Evolutionary conservation across 1,139 yeast genomes (phyloP), one percentile per base, ranked within the genome.

Genomic region (Kurtzmaniella natalensis): DNA sequence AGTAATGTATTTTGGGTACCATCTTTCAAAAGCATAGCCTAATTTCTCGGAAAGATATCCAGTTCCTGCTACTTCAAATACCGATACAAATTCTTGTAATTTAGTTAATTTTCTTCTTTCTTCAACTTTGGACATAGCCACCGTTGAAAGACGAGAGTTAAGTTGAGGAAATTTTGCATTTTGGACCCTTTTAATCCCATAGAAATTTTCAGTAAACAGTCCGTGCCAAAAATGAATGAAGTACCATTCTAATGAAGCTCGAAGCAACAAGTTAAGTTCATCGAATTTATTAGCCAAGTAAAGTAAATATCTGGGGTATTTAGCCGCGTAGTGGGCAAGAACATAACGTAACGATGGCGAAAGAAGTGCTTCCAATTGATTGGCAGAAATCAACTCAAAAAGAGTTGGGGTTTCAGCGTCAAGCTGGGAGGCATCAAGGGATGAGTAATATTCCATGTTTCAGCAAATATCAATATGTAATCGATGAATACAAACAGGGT

Each of bases 381-480:
- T 72, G 0, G 95, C 76, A 0, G 96, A 85, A 18, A 87, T 67
- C 36, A 89, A 70, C 61, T 86, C 96, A 53, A 87, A 86, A 10
- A 86, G 64, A 0, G 95, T 84, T 1, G 95, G 95, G 2, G 81
- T 71, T 38, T 78, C 83, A 1, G 82, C 70, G 50, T 85, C 92
- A 40, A 85, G 59, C 36, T 81, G 78, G 25, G 86, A 70, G 4
- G 94, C 86, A 58, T 83, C 87, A 37, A 84, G 63, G 1, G 89
- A 80, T 7, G 94, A 81, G 52, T 81, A 85, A 61, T 81, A 86
- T 55, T 85, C 94, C 95, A 86, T 86, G n/a, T n/a, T n/a, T n/a
- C n/a, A n/a, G n/a, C n/a, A n/a, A n/a, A n/a, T n/a, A n/a, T n/a
- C n/a, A n/a, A n/a, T n/a, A n/a, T n/a, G n/a, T n/a, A n/a, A n/a